Evolutionary conservation across 305 asterid species (phyloP).

Genomic region (Fraxinus sp.): DNA sequence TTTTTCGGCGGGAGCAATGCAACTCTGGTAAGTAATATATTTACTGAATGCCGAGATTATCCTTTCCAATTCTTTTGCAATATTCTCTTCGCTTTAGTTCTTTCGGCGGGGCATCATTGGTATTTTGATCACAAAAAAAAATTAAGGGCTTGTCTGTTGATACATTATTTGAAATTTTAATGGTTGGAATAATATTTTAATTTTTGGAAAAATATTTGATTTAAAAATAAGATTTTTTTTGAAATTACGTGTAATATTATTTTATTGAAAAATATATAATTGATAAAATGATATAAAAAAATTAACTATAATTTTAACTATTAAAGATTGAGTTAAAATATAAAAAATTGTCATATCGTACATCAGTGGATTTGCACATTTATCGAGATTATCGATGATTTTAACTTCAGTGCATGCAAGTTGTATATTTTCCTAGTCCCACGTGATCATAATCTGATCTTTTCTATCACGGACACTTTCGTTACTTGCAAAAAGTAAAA

Average conservation of each 20-base stretch:
- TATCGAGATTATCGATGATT: constrained; percentile 33
- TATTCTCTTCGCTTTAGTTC: too few species aligned
- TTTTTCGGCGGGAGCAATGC: constrained; percentile 77
- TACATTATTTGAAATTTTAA: neutral
- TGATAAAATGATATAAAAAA: too few species aligned
- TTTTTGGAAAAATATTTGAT: too few species aligned
- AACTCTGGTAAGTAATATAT: constrained; percentile 45
- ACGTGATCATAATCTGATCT: constrained; percentile 7
- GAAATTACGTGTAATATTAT: too few species aligned
- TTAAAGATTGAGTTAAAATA: neutral
- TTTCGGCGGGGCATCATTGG: neutral
- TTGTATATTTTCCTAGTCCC: constrained; percentile 21
- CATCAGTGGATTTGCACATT: constrained; percentile 19
- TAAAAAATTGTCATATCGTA: neutral
- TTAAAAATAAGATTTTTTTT: too few species aligned
- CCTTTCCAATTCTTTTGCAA: neutral
- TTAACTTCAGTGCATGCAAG: constrained; percentile 26
- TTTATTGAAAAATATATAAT: too few species aligned
- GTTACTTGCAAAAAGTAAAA: too few species aligned
- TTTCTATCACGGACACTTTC: too few species aligned
- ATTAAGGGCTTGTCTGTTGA: neutral
- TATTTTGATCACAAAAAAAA: neutral
- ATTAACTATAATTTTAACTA: too few species aligned
- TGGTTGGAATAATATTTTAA: too few species aligned
- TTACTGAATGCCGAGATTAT: neutral